Base-by-base conservation (phyloP, 192 early-diverging fungal species). In the Polychytrium aggregatum region DNA sequence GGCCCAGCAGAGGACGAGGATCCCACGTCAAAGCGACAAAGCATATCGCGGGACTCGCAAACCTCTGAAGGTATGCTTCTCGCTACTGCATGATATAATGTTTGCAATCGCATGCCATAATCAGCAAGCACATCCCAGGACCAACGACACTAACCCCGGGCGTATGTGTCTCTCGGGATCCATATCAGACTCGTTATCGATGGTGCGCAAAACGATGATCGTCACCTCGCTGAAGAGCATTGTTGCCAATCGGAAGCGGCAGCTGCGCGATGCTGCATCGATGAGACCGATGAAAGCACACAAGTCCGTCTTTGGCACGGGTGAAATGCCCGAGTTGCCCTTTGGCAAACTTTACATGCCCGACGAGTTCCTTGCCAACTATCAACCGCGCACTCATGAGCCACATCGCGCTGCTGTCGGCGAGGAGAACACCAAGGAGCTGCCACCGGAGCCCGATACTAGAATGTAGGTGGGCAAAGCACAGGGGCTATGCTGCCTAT, bases 211-310 rank as follows among this genome's bases (percentile, higher is more conserved):
- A 35, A 50, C 44, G 14, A 64, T 64, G 62, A 29, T 64, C 9
- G 49, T 64, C 37, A 59, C 56, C 5, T 56, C 53, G 29, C 28
- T 59, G 2, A 18, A 53, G 20, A 41, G 51, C n/a, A 21, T 64
- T n/a, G 41, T 50, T 2, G 47, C 53, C 50, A 59, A 64, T 37
- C 52, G 53, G 22, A 35, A 48, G 10, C 27, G 48, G 35, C 53
- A 62, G 38, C 55, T 48, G 10, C 28, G 20, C 16, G 36, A 38
- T n/a, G n/a, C n/a, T n/a, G n/a, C n/a, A n/a, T n/a, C n/a, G n/a
- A n/a, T n/a, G n/a, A n/a, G n/a, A n/a, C n/a, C n/a, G n/a, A n/a
- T n/a, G n/a, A 25, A 3, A 36, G 37, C 29, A 35, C 22, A 24
- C 41, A 33, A 34, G 21, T 5, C 6, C 31, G 2, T 46, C 10